Evolutionary conservation across 2,329 filamentous ascomycete genomes (phyloP), one percentile per base, ranked within the genome.

Genomic region (Fusarium torreyae): DNA sequence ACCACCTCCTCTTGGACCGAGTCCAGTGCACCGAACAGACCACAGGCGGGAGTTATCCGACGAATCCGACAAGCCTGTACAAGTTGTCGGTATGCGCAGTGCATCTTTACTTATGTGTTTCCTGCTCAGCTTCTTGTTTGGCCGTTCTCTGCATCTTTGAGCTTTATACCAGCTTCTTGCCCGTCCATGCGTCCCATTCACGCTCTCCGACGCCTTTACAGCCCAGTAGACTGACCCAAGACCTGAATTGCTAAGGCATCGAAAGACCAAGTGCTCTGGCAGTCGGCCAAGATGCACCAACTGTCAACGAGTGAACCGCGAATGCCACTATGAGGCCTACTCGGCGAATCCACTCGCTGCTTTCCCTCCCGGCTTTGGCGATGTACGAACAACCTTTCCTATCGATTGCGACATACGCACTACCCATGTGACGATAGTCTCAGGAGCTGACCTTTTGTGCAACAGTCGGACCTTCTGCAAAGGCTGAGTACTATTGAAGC

Each of bases 61-160:
- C 46, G 46, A n/a, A 38, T 50, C 24, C 46, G 46, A 20, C 46
- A 50, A 38, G 46, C 46, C 15, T 50, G 46, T 6, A 18, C 46
- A 33, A 50, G 46, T 17, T 50, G 46, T 36, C 46, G 33, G 34
- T 17, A 33, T 34, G 48, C 10, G 28, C 28, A 13, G 9, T 31
- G 11, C 10, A 5, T 31, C 13, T 10, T 13, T 10, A 13, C 10
- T 28, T 5, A 31, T 31, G 28, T 11, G 10, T 13, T 31, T 13
- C 10, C 28, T 13, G 4, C 13, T 10, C 28, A 13, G 28, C 10
- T 13, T 13, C 10, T 31, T 31, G 10, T 10, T 31, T 10, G 28
- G 5, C 10, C 10, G 10, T 10, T 13, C 28, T 13, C 28, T 31
- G 28, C 28, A 31, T 31, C 28, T 31, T 24, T 7, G 22, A 24